Base-by-base conservation (phyloP, 2,329 filamentous ascomycete genomes). In the Eutypa lata region DNA sequence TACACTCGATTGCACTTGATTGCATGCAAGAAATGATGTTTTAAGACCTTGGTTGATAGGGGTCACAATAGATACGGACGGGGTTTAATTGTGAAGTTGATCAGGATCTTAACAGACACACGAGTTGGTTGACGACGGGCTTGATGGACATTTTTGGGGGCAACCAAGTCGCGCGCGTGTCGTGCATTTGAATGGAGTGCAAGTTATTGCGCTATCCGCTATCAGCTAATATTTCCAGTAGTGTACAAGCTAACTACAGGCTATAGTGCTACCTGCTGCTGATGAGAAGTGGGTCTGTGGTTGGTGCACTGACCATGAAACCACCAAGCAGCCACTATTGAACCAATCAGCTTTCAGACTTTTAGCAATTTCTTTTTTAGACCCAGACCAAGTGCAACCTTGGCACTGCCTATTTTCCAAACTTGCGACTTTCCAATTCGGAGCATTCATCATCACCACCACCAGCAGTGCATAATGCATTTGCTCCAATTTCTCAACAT, bases 401-500 rank as follows among this genome's bases (percentile, higher is more conserved):
- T 49, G 19, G 38, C 58, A 61, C 58, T 56, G 58, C 57, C 64
- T 63, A 51, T 49, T 61, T n/a, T 60, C 56, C 54, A 53, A 58
- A 43, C 42, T 10, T 24, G 42, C 42, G 0, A 18, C 42, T 45
- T n/a, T n/a, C 6, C 42, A 26, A 45, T 24, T 2, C 14, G 5
- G 42, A 24, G 42, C 42, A 45, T 14, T 13, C 42, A 45, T 45
- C 22, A 28, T 16, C 22, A 3, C 42, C 21, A 18, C 2, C n/a
- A n/a, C n/a, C n/a, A n/a, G n/a, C n/a, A n/a, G n/a, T n/a, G n/a
- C n/a, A n/a, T n/a, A n/a, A n/a, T n/a, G 7, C 42, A 45, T 24
- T 46, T 42, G 52, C 56, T 56, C 55, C 58, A 53, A 55, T 60
- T 59, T 55, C 55, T 61, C 59, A 63, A 67, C 66, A 60, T 65